A percentile compares a stretch with the other conserved stretches of the same genome.
phyloP scores from a whole-genome alignment of 129 eudicot genomes.

The Centrapalus pauciflorus region DNA sequence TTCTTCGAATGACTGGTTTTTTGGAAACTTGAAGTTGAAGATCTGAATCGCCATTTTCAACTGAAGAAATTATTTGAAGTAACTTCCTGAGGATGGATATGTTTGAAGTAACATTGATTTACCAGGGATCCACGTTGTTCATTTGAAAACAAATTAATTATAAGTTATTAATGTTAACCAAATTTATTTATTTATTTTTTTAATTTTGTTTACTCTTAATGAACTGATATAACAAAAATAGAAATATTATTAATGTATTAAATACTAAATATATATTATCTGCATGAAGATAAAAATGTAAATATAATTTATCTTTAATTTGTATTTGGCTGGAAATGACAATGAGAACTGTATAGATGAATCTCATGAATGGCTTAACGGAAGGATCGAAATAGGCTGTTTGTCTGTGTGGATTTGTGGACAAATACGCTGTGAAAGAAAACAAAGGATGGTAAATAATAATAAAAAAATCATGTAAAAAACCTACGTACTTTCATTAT shows the following conservation, averaged over 20 bases:
- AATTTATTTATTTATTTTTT: not conserved
- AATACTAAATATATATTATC: not conserved
- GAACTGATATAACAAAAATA: not conserved
- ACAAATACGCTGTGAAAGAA: too few relatives aligned
- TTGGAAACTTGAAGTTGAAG: conserved; percentile 46
- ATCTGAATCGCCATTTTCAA: conserved; percentile 7
- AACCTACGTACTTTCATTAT: too few relatives aligned
- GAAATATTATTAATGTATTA: not conserved
- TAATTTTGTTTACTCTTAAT: not conserved
- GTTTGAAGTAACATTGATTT: conserved; percentile 3
- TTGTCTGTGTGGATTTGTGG: not conserved
- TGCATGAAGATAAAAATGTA: not conserved
- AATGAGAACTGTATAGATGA: too few relatives aligned
- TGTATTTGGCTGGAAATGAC: too few relatives aligned
- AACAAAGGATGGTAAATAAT: too few relatives aligned
- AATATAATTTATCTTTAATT: not conserved
- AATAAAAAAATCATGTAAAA: too few relatives aligned
- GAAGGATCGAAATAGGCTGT: too few relatives aligned
- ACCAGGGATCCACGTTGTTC: conserved; percentile 9
- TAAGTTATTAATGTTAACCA: not conserved
- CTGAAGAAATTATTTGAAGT: not conserved
- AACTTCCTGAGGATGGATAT: too few relatives aligned
- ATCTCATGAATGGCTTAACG: too few relatives aligned
- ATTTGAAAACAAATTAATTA: conserved; percentile 19
- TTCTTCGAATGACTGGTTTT: conserved; percentile 79